Evolutionary conservation across 805 yeast genomes (phyloP), one percentile per base, ranked within the genome.

Genomic region (Pichia eremophila): DNA sequence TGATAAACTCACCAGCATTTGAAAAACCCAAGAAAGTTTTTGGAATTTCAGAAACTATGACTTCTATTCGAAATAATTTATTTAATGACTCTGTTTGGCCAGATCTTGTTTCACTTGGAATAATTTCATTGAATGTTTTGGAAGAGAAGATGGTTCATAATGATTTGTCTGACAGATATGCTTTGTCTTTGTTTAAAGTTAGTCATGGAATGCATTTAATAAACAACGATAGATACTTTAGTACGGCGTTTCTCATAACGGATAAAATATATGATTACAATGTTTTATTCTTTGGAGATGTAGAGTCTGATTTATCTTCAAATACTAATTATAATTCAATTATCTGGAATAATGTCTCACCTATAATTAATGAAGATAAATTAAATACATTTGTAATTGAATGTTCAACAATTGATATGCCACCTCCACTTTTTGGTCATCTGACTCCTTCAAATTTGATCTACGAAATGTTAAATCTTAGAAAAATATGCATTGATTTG

Each of bases 51-150:
- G 62, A 68, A 28, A 81, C 91, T 0, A 66, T 79, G 2, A 64
- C 70, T 7, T 74, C 79, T 0, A 60, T 89, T 10, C 63, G 71
- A 49, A 59, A 62, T 2, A 72, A 80, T 60, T 62, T 86, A 0
- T 89, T 89, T 65, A 90, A 89, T 62, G 86, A 82, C 41, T 56
- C 66, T 6, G 68, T 85, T 3, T 89, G 97, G 97, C 97, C 97
- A 6, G 74, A 84, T 54, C 64, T 81, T 59, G 68, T 74, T 11
- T 57, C 58, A 32, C 59, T 57, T 41, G 60, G 62, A 14, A 42
- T 48, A n/a, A 46, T 59, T 10, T 41, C 46, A 8, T 32, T 72
- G 19, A 45, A 50, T 63, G 37, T 56, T 51, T 37, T 55, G 61
- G 35, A 39, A 18, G 27, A 36, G 12, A 40, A 40, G 25, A 25